Base-by-base conservation (phyloP, 805 yeast species). In the Clavispora asparagi region DNA sequence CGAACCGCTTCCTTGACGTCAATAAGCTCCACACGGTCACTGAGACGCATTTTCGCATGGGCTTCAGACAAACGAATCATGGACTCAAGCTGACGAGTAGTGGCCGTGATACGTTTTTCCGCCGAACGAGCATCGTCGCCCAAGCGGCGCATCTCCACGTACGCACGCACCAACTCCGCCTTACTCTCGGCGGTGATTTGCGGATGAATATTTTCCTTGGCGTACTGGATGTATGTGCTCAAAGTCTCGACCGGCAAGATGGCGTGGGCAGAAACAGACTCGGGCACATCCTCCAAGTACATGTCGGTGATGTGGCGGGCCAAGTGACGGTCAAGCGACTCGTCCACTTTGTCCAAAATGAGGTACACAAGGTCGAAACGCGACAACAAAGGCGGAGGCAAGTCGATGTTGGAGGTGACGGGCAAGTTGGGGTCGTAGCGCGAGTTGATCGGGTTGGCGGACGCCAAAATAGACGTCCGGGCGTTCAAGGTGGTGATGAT, bases 401-500 rank as follows among this genome's bases (percentile, higher is more conserved):
- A 72, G 64, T 94, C 99, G 62, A 94, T 94, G 64, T 94, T 94
- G 58, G 87, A 82, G 1, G 98, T 89, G 11, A 94, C 99, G 0
- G 98, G 96, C 49, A 92, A 71, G 56, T 85, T 81, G n/a, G 97
- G 96, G 64, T 94, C 90, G 64, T 94, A 94, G 54, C 96, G 79
- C 2, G 98, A 92, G 51, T 94, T 92, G 52, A 94, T 91, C 12
- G 99, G 99, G 64, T 94, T 94, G 1, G 99, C 99, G 35, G 96
- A 87, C 0, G 99, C 99, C 47, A 94, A 72, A 52, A 94, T 85
- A 1, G 98, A 92, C 0, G 97, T 92, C 67, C 99, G 79, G 1
- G 99, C 99, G 64, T 94, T 94, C 50, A 94, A 73, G 0, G 98
- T 94, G 6, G 99, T 94, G 59, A 94, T 94, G 60, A 94, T 94